Conservation (phyloP, 108 stramenopile genomes). For the Licmophora abbreviata region DNA sequence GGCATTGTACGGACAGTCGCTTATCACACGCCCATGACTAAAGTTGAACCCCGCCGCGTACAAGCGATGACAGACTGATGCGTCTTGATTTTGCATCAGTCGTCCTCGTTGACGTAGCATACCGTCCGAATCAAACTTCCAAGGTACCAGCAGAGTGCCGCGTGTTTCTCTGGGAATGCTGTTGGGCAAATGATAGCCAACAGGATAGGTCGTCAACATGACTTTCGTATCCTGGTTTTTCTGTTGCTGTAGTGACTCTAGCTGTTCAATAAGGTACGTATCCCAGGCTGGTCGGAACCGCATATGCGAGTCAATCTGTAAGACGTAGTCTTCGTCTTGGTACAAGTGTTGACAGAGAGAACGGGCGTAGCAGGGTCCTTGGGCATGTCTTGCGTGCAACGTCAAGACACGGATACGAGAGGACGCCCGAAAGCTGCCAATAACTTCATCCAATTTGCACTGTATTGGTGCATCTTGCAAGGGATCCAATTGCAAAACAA, state of each 20-base stretch:
- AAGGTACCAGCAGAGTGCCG: conserved; percentile 50
- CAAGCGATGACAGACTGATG: conserved; percentile 42
- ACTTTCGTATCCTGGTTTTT: conserved; percentile 10
- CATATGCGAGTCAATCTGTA: conserved; percentile 94
- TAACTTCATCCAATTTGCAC: not conserved
- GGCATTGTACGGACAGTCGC: conserved; percentile 70
- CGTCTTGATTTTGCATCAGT: conserved; percentile 19
- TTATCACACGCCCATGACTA: conserved; percentile 24
- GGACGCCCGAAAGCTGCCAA: not conserved
- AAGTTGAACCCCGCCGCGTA: conserved; percentile 89
- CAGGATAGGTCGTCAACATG: conserved; percentile 76
- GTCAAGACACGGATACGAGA: conserved; percentile 30
- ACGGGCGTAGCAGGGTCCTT: conserved; percentile 86
- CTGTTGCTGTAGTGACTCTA: not conserved
- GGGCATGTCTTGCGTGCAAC: conserved; percentile 42
- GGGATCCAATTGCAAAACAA: conserved; percentile 59
- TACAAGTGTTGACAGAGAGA: conserved; percentile 58
- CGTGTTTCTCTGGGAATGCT: conserved; percentile 41
- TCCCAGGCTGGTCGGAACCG: conserved; percentile 72
- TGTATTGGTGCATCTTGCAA: conserved; percentile 4
- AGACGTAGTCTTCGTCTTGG: conserved; percentile 75
- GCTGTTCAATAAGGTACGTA: conserved; percentile 38
- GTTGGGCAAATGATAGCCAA: conserved; percentile 56
- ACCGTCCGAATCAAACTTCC: conserved; percentile 54
- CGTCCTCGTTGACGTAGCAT: conserved; percentile 60